Conservation (phyloP, 2,329 filamentous ascomycete genomes). For the Claviceps fusiformis region DNA sequence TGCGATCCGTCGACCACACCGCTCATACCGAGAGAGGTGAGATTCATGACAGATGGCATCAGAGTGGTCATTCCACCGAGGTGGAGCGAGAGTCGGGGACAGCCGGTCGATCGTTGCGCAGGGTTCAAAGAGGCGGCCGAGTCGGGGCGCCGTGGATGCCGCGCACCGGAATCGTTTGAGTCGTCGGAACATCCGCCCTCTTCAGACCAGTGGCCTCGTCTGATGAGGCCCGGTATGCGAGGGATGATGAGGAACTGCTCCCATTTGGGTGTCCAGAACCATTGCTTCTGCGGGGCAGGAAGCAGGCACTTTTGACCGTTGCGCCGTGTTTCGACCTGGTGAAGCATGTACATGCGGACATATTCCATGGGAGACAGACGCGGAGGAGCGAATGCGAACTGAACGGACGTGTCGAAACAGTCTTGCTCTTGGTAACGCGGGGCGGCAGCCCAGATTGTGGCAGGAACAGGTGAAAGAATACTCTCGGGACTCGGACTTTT, state of each 20-base stretch:
- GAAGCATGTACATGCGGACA: slow-evolving; percentile 20
- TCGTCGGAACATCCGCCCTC: background rate
- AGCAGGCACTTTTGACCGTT: slow-evolving; percentile 15
- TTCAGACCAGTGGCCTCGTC: slow-evolving; percentile 6
- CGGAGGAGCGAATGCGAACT: slow-evolving; percentile 8
- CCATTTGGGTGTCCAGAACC: slow-evolving; percentile 21
- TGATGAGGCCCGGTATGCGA: slow-evolving; percentile 16
- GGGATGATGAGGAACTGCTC: slow-evolving; percentile 26
- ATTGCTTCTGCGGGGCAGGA: slow-evolving; percentile 15
- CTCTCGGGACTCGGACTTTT: background rate
- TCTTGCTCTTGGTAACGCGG: background rate
- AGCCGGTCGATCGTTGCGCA: slow-evolving; percentile 1
- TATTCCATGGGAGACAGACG: slow-evolving; percentile 29
- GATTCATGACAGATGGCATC: slow-evolving; percentile 14
- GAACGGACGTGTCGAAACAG: background rate
- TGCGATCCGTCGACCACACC: background rate
- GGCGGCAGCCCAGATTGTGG: background rate
- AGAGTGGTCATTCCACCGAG: slow-evolving; percentile 14
- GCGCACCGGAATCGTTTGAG: background rate
- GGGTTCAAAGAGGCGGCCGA: background rate
- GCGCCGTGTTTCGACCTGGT: slow-evolving; percentile 17
- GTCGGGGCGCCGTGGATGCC: slow-evolving; percentile 4
- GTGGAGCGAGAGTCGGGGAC: slow-evolving; percentile 20
- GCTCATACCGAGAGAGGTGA: slow-evolving; percentile 3
- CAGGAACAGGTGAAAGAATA: background rate